Conservation (phyloP, 495 filamentous ascomycete species). For the Penicillium angulare region DNA sequence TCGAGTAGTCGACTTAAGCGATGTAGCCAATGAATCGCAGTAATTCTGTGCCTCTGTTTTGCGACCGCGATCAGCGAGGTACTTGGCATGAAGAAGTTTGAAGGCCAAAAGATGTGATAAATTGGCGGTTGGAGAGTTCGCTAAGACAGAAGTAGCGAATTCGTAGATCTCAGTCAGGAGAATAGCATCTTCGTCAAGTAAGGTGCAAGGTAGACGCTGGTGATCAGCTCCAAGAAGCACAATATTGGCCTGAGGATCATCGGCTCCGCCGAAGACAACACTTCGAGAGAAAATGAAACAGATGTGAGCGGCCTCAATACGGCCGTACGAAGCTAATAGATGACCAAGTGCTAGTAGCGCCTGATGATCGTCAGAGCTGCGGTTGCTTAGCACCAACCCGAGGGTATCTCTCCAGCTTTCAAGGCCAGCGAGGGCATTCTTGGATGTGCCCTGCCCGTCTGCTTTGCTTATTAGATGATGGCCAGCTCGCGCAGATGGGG, state of each 20-base stretch:
- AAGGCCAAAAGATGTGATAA: conserved; percentile 83
- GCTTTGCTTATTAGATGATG: conserved; percentile 81
- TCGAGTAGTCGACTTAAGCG: conserved; percentile 78
- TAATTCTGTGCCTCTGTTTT: conserved; percentile 84
- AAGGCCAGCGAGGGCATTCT: conserved; percentile 77
- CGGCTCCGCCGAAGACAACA: conserved; percentile 73
- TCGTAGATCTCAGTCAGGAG: conserved; percentile 93
- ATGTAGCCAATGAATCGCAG: conserved; percentile 78
- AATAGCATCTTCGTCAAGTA: conserved; percentile 78
- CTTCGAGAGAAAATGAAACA: conserved; percentile 68
- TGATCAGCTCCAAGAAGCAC: conserved; percentile 84
- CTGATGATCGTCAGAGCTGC: conserved; percentile 72
- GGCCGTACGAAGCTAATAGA: conserved; percentile 81
- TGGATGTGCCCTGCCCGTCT: conserved; percentile 57
- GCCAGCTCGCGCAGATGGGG: conserved; percentile 85
- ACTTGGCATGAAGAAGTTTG: conserved; percentile 82
- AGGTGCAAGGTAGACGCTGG: conserved; percentile 58
- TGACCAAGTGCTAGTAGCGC: conserved; percentile 79
- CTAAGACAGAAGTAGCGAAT: conserved; percentile 69
- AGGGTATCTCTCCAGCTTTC: conserved; percentile 94
- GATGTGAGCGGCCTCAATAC: conserved; percentile 86
- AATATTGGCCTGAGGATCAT: conserved; percentile 77
- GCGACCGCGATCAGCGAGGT: conserved; percentile 79
- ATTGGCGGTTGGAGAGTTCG: conserved; percentile 52
- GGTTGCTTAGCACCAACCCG: conserved; percentile 79